phyloP scores from a whole-genome alignment of 2,329 filamentous ascomycete genomes.

The Didymella exigua region DNA sequence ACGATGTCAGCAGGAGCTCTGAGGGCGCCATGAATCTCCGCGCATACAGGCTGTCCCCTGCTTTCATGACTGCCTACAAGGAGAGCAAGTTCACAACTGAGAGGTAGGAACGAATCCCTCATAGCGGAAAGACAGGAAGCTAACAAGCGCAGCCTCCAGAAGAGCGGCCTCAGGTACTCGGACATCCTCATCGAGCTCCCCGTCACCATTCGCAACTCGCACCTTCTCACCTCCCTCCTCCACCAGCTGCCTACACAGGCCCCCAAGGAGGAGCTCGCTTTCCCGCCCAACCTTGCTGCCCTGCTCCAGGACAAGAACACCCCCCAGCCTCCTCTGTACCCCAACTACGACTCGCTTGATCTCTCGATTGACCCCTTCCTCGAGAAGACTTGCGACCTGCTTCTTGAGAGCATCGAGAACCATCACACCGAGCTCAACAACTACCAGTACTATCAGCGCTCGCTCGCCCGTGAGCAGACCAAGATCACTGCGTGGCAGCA shows the following conservation, averaged over 20 bases:
- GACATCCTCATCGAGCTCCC: slow-evolving; percentile 93
- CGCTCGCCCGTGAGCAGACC: slow-evolving; percentile 88
- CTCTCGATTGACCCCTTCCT: slow-evolving; percentile 96
- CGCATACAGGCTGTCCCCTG: slow-evolving; percentile 85
- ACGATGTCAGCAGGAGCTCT: slow-evolving; percentile 93
- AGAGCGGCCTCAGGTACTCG: slow-evolving; percentile 90
- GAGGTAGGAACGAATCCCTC: slow-evolving; percentile 69
- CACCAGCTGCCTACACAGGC: slow-evolving; percentile 82
- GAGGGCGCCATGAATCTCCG: slow-evolving; percentile 88
- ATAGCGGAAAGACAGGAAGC: slow-evolving; percentile 74
- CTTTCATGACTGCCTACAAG: slow-evolving; percentile 90
- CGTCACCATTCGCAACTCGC: slow-evolving; percentile 91
- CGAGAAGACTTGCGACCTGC: slow-evolving; percentile 95
- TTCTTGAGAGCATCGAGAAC: slow-evolving; percentile 94
- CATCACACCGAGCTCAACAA: slow-evolving; percentile 99
- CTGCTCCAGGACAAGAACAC: slow-evolving; percentile 68
- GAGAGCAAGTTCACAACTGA: slow-evolving; percentile 98
- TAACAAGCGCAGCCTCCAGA: slow-evolving; percentile 73
- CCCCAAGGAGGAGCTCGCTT: slow-evolving; percentile 69
- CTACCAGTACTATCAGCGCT: slow-evolving; percentile 96
- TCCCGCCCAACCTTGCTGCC: slow-evolving; percentile 79
- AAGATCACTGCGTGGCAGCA: slow-evolving; percentile 97
- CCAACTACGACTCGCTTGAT: slow-evolving; percentile 87
- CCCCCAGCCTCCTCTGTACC: slow-evolving; percentile 72
- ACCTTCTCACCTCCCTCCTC: slow-evolving; percentile 92